A percentile compares a stretch with the other conserved stretches of the same genome.
Evolutionary conservation across 2,329 filamentous ascomycete species (phyloP).

Genomic region (Colletotrichum incanum): DNA sequence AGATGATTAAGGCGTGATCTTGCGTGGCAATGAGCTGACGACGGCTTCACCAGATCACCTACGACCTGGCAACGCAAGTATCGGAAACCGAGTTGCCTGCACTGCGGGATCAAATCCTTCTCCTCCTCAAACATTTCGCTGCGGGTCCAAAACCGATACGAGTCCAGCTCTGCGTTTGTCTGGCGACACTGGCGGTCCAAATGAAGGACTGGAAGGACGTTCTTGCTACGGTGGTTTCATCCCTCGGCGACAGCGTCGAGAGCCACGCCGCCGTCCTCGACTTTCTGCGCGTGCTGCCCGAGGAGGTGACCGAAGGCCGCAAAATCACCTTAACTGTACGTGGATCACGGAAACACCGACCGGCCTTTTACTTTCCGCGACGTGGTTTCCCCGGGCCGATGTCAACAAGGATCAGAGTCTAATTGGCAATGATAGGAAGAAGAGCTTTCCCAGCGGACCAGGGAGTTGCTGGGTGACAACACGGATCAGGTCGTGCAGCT

Average conservation of each 20-base stretch:
- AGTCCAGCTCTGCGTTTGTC: slow-evolving; percentile 93
- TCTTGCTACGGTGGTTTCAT: slow-evolving; percentile 82
- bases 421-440: slow-evolving; percentile 84
- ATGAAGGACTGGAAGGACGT: slow-evolving; percentile 98
- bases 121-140: slow-evolving; percentile 85
- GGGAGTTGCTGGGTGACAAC: slow-evolving; percentile 92
- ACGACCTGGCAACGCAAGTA: slow-evolving; percentile 90
- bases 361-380: slow-evolving; percentile 52
- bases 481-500: slow-evolving; percentile 89
- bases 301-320: slow-evolving; percentile 98
- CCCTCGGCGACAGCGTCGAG: slow-evolving; percentile 82
- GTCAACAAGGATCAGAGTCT: slow-evolving; percentile 59
- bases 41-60: slow-evolving; percentile 81
- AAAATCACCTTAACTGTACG: slow-evolving; percentile 99
- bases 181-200: slow-evolving; percentile 95
- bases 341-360: slow-evolving; percentile 74
- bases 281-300: slow-evolving; percentile 95
- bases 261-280: slow-evolving; percentile 92
- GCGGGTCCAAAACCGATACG: slow-evolving; percentile 87
- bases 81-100: slow-evolving; percentile 80
- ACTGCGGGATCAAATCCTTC: slow-evolving; percentile 87
- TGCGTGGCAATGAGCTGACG: slow-evolving; percentile 34
- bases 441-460: slow-evolving; percentile 88
- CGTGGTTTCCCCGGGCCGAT: slow-evolving; percentile 54
- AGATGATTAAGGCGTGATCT: slow-evolving; percentile 48